These are phyloP conservation scores for Aureobasidium subglaciale DNA, from an alignment of 2,329 filamentous ascomycete genomes.

Conservation along the genomic window DNA sequence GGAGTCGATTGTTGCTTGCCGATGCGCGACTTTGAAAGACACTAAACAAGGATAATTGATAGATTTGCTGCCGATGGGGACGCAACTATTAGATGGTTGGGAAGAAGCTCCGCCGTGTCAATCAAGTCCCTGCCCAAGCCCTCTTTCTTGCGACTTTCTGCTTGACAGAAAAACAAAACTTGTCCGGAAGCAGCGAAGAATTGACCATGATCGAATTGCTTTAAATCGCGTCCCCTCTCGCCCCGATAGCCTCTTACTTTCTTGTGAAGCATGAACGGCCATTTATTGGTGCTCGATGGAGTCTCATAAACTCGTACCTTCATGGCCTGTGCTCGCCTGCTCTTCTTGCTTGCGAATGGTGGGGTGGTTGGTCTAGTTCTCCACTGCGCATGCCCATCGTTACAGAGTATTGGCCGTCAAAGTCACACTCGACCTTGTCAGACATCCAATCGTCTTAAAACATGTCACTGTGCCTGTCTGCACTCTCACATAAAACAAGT, in stretches of 20 bases:
- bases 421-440: background rate
- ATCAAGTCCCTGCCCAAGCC: background rate
- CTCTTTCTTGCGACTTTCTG: background rate
- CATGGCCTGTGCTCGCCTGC: background rate
- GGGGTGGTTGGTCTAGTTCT: background rate
- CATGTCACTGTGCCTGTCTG: slow-evolving; percentile 9
- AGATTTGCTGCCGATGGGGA: slow-evolving; percentile 1
- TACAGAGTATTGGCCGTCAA: background rate
- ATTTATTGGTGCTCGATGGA: background rate
- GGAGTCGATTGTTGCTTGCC: background rate
- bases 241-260: background rate
- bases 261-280: background rate
- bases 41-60: background rate
- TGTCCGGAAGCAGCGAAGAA: background rate
- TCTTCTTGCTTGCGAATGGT: background rate
- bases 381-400: background rate
- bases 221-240: background rate
- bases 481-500: background rate
- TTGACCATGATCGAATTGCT: background rate
- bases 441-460: background rate
- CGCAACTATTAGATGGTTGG: slow-evolving; percentile 6
- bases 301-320: background rate
- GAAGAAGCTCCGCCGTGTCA: background rate
- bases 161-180: background rate
- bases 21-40: background rate